These are phyloP conservation scores for Phytophthora cryptogea DNA, from an alignment of 352 stramenopile genomes.

Conservation along the genomic window DNA sequence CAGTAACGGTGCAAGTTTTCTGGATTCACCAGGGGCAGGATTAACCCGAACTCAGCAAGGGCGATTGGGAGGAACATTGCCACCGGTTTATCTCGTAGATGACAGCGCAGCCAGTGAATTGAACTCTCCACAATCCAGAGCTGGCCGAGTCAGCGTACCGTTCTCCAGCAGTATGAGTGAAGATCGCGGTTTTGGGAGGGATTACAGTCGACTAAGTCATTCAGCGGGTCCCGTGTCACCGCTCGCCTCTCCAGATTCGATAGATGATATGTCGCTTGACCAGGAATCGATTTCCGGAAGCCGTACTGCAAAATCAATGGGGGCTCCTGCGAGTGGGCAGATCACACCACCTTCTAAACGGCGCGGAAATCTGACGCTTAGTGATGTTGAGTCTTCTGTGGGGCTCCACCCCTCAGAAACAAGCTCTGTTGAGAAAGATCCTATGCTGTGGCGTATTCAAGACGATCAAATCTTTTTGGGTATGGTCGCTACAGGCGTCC, in stretches of 20 bases:
- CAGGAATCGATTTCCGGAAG: constrained; percentile 14
- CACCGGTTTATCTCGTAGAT: constrained; percentile 84
- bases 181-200: constrained; percentile 25
- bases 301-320: constrained; percentile 27
- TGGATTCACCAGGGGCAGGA: constrained; percentile 16
- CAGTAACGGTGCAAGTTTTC: constrained; percentile 21
- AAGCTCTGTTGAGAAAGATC: constrained; percentile 59
- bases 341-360: constrained; percentile 32
- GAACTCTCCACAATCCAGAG: constrained; percentile 41
- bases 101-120: constrained; percentile 61
- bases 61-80: constrained; percentile 37
- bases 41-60: constrained; percentile 10
- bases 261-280: constrained; percentile 30
- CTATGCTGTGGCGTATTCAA: constrained; percentile 84
- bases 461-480: constrained; percentile 98
- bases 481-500: constrained; percentile 95
- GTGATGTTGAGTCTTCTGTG: constrained; percentile 60
- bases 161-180: constrained; percentile 46
- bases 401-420: constrained; percentile 55
- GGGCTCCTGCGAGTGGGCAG: constrained; percentile 27
- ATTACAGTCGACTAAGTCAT: constrained; percentile 23
- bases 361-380: constrained; percentile 34
- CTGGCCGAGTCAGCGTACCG: constrained; percentile 20
- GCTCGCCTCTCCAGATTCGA: constrained; percentile 33
- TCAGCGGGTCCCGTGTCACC: constrained; percentile 28